Base-by-base conservation (phyloP, 805 yeast species). In the Metschnikowia vanudenii region DNA sequence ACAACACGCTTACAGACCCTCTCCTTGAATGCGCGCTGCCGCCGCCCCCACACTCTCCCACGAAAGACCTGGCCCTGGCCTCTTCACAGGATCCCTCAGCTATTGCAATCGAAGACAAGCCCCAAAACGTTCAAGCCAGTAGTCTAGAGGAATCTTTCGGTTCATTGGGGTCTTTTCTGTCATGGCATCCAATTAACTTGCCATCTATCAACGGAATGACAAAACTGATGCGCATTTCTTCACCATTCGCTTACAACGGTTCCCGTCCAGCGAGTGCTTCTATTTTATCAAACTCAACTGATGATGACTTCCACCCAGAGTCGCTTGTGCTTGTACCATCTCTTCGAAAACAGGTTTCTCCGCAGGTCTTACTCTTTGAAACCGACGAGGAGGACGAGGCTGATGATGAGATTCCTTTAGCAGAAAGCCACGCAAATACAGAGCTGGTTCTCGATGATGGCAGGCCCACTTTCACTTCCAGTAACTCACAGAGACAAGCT, bases 1-100 rank as follows among this genome's bases (percentile, higher is more conserved):
- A 62, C 50, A 61, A 68, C 48, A 71, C 66, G 3, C 61, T 71
- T 39, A 67, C 62, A 31, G 68, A 72, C 55, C 76, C 76, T 9
- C 73, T 68, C 14, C 63, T 71, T 35, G 74, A 71, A 49, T 52
- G 61, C 47, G 18, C 40, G 33, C 42, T 41, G 45, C 41, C 48
- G 30, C 44, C 26, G 39, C 35, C 45, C 18, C 39, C 28, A 28
- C 39, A 30, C 14, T 29, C 20, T 12, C 13, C 26, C 16, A n/a
- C 12, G 14, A 37, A 35, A 14, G 31, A 35, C 11, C 30, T 11
- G 18, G 17, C 12, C 31, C 28, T 14, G 12, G n/a, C 14, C 7
- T 16, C 14, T 16, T 24, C 47, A 7, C 29, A 19, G 14, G 11
- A 29, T 1, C 14, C 32, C 12, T 24, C 30, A 22, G 26, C 33